Conservation (phyloP, 306 rosid species). For the Styphnolobium japonicum region DNA sequence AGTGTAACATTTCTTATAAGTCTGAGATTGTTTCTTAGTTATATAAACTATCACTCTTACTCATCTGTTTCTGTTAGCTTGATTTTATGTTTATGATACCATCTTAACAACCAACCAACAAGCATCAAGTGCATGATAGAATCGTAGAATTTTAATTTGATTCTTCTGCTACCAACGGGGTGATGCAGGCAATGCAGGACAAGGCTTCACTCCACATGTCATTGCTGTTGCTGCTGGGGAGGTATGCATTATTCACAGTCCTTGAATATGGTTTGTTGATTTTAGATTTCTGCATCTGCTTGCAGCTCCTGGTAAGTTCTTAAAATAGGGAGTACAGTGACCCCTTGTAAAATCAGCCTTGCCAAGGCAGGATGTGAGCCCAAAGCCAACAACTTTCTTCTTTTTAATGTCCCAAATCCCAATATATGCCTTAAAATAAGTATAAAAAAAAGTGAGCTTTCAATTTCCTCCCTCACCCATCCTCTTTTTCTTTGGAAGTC, state of each 20-base stretch:
- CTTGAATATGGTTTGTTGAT: slow-evolving; percentile 3
- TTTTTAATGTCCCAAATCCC: background rate
- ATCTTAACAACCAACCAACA: background rate
- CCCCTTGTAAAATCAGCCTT: background rate
- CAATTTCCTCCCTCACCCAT: background rate
- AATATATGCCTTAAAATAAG: background rate
- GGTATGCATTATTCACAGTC: slow-evolving; percentile 49
- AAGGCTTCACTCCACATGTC: slow-evolving; percentile 82
- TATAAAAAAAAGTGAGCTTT: background rate
- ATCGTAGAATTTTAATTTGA: slow-evolving; percentile 19
- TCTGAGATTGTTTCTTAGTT: background rate
- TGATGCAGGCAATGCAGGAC: slow-evolving; percentile 82
- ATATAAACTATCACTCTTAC: background rate
- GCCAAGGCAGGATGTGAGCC: no score
- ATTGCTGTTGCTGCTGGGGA: slow-evolving; percentile 78
- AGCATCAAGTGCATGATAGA: background rate
- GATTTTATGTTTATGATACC: background rate
- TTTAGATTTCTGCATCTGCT: slow-evolving; percentile 13
- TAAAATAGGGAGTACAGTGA: background rate
- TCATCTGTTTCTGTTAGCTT: slow-evolving; percentile 11
- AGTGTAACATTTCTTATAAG: background rate
- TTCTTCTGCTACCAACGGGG: slow-evolving; percentile 20
- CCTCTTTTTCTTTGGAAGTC: background rate
- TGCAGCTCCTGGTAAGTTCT: background rate
- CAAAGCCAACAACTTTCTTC: background rate